Base-by-base conservation (phyloP, 768 basidiomycete genomes). In the Tubosaeta sp. region DNA sequence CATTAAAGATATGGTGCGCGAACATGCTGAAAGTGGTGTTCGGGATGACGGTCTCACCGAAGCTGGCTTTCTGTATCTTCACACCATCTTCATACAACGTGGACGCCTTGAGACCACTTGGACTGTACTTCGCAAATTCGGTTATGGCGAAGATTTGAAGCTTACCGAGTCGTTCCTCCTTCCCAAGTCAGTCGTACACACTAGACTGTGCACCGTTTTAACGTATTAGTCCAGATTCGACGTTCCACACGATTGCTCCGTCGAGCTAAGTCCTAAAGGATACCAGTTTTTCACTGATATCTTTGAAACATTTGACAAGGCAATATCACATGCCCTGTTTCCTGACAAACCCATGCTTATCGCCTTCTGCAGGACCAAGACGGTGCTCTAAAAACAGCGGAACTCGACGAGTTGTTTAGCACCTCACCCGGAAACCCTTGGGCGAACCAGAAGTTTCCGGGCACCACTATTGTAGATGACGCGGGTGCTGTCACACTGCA, bases 361-460 rank as follows among this genome's bases (percentile, higher is more conserved):
- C 21, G 21, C 18, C 42, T 13, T 57, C 18, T 55, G 25, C 44
- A 94, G 91, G 95, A 98, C 66, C 86, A 93, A 71, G 95, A 99
- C 65, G 95, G 95, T 41, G 94, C 94, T 1, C 67, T 99, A 43
- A 94, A 90, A 35, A 73, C 79, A 14, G 72, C 74, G 12, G 95
- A 99, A 65, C 77, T 99, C 27, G 83, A 87, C 25, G 87, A 92
- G 24, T 73, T 97, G 8, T 96, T 99, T 68, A 88, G 85, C 58
- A 97, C 95, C 9, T 90, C 93, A 13, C 94, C 95, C 0, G 95
- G 94, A 1, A 94, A 94, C 63, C 95, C 95, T n/a, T 99, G 95
- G 95, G 76, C 81, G 13, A 79, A 77, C n/a, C 86, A 89, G 60
- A 89, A 86, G 42, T 96, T 95, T 69, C 90, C 94, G 0, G 90